Percentiles rank a stretch among this genome's conserved stretches.
Evolutionary conservation across 352 stramenopile species (phyloP).

Genomic region (Globisporangium nunn): DNA sequence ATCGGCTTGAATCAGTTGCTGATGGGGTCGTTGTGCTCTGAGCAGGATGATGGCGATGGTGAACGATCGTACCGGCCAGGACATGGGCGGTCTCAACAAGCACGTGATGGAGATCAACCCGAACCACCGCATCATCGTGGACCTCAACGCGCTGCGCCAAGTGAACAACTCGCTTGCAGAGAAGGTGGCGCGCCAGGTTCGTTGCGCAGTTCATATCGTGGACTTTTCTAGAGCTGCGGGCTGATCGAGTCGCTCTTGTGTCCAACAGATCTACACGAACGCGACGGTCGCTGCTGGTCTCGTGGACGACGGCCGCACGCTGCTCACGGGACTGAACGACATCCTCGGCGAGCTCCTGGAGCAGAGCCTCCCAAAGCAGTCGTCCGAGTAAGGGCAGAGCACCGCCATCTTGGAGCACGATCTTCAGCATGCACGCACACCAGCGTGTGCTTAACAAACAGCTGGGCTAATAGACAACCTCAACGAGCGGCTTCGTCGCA

Average conservation of each 20-base stretch:
- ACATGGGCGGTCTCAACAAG: constrained; percentile 62
- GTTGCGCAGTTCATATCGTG: background rate
- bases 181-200: constrained; percentile 75
- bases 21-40: constrained; percentile 1
- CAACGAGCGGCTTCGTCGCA: background rate
- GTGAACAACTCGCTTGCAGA: constrained; percentile 79
- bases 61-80: constrained; percentile 71
- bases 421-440: background rate
- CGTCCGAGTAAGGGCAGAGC: constrained; percentile 16
- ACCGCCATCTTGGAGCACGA: background rate
- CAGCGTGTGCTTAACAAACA: background rate
- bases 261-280: constrained; percentile 97
- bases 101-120: constrained; percentile 99
- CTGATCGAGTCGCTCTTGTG: constrained; percentile 19
- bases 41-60: constrained; percentile 98
- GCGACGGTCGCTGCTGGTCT: constrained; percentile 96
- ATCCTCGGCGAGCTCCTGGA: constrained; percentile 87
- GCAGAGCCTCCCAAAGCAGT: constrained; percentile 51
- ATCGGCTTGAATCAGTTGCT: background rate
- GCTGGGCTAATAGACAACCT: background rate
- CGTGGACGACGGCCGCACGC: constrained; percentile 95
- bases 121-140: constrained; percentile 94
- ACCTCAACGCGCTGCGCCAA: constrained; percentile 86
- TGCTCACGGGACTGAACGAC: constrained; percentile 96
- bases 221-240: background rate